Conservation (phyloP, 192 early-diverging fungal species). For the Backusella westeae region DNA sequence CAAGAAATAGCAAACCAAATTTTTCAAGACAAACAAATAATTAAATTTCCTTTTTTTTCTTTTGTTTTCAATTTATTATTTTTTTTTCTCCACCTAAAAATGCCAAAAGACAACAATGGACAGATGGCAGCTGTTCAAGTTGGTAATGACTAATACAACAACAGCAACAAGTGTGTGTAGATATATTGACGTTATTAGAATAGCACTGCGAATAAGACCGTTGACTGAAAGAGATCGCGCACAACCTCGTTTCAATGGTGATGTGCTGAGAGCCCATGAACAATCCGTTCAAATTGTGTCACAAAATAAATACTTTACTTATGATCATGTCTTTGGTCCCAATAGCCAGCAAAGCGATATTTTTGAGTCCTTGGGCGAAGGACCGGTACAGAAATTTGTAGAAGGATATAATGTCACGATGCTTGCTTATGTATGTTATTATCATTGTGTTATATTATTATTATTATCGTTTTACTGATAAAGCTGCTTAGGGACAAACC, state of each 20-base stretch:
- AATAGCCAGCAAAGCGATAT: constrained; percentile 30
- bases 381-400: constrained; percentile 35
- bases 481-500: constrained; percentile 65
- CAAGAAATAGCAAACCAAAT: background rate
- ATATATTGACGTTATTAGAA: background rate
- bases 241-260: constrained; percentile 26
- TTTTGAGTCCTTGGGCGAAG: constrained; percentile 26
- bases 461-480: background rate
- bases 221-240: constrained; percentile 31
- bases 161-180: background rate
- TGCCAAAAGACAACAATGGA: constrained; percentile 17
- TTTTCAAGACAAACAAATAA: background rate
- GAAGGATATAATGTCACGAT: constrained; percentile 89
- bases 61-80: background rate
- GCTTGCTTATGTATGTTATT: constrained; percentile 68
- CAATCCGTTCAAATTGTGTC: constrained; percentile 27
- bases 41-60: background rate
- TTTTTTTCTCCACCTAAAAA: background rate
- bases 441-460: background rate
- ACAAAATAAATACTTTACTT: constrained; percentile 34
- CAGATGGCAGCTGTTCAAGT: constrained; percentile 38
- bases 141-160: constrained; percentile 18
- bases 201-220: constrained; percentile 35
- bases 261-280: constrained; percentile 22
- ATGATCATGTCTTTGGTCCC: constrained; percentile 37